A percentile compares a stretch with the other conserved stretches of the same genome.
phyloP scores from a whole-genome alignment of 139 green algal genomes.

The Yamagishiella unicocca region DNA sequence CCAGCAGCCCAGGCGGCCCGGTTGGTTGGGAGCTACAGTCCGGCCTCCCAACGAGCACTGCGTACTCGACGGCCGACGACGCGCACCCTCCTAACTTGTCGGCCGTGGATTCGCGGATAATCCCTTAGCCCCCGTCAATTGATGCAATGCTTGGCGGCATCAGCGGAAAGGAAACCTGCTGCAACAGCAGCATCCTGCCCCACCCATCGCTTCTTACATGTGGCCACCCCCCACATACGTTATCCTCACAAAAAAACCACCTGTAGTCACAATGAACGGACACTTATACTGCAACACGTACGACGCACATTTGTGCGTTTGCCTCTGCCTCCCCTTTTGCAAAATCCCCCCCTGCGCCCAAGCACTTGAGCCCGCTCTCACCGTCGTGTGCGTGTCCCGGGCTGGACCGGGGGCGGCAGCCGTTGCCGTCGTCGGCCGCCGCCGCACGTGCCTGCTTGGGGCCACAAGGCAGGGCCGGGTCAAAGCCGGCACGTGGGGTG shows the following conservation, averaged over 20 bases:
- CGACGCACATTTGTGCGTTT: not conserved
- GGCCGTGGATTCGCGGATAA: too few species aligned
- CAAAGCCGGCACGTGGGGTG: too few species aligned
- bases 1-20: not conserved
- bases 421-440: not conserved
- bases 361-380: not conserved
- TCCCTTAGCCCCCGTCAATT: too few species aligned
- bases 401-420: conserved; percentile 15
- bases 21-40: not conserved
- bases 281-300: not conserved
- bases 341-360: not conserved
- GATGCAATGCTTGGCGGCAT: too few species aligned
- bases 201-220: not conserved
- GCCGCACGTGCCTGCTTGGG: conserved; percentile 22
- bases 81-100: too few species aligned
- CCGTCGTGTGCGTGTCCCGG: conserved; percentile 3
- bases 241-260: not conserved
- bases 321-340: not conserved
- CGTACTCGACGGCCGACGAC: too few species aligned
- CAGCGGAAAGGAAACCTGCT: too few species aligned
- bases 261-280: not conserved
- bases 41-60: not conserved
- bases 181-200: too few species aligned
- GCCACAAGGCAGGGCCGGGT: too few species aligned
- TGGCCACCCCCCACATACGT: not conserved